Evolutionary conservation across 495 filamentous ascomycete genomes (phyloP), one percentile per base, ranked within the genome.

Genomic region (Lepraria neglecta): DNA sequence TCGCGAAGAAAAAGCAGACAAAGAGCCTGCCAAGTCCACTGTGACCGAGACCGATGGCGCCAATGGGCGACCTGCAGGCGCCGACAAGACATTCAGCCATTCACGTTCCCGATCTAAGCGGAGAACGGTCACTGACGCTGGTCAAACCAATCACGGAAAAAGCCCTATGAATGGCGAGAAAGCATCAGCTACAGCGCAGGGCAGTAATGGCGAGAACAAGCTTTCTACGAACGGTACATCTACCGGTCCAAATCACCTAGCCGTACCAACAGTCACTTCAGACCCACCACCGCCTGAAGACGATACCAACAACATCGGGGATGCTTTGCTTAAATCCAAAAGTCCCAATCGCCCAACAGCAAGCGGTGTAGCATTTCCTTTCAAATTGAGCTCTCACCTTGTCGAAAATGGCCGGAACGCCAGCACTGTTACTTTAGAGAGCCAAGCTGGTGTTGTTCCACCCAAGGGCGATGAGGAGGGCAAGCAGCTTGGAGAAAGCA

Each of bases 271-370:
- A 9, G 3, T 50, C 19, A 51, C 44, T 30, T 57, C 44, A 27
- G 38, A 46, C 35, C 52, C 60, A n/a, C 60, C 53, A 4, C 44
- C 61, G 9, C 58, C 52, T 9, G 28, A 31, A n/a, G 48, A 21
- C 35, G 19, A 40, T 11, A 14, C 19, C 47, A 15, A 14, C 2
- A 46, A 27, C n/a, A 27, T 12, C 59, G 58, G 19, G 2, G 46
- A 28, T 6, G 7, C 51, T 31, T 78, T 65, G 31, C 21, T 77
- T 3, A 38, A 54, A 75, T 9, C 83, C 81, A 3, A 77, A 76
- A 30, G 50, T 67, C 24, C 61, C 62, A 15, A 84, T 73, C 40
- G 76, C n/a, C 66, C 64, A 14, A 54, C 61, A 4, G 54, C 46
- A 40, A 58, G 50, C 14, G 62, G 62, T 3, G 52, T 64, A 44